phyloP scores from a whole-genome alignment of 352 stramenopile genomes.

The Phytophthora lateralis region DNA sequence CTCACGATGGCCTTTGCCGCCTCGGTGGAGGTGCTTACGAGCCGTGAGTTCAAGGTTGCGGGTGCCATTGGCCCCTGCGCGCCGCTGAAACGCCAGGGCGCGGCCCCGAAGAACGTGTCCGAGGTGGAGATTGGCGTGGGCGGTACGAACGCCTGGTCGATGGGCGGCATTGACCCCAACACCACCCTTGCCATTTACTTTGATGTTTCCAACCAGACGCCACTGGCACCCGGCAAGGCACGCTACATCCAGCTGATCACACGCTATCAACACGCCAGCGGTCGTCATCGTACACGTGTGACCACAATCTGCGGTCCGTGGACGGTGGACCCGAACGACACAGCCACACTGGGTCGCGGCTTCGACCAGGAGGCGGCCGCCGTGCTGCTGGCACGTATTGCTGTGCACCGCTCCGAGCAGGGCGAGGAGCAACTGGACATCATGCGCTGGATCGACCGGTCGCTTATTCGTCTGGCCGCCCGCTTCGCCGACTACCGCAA shows the following conservation, averaged over 20 bases:
- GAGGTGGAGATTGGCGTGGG: constrained; percentile 96
- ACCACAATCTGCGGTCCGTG: constrained; percentile 97
- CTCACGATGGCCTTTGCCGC: constrained; percentile 96
- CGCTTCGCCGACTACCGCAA: constrained; percentile 99
- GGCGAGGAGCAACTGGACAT: constrained; percentile 89
- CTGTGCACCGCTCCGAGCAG: constrained; percentile 84
- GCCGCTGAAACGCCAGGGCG: constrained; percentile 95
- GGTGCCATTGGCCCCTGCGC: constrained; percentile 97
- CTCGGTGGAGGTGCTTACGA: constrained; percentile 97
- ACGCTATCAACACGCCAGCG: constrained; percentile 98
- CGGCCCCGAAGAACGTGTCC: constrained; percentile 92
- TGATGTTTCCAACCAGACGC: constrained; percentile 93
- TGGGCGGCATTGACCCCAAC: constrained; percentile 97
- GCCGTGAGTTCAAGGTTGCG: constrained; percentile 98
- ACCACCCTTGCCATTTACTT: constrained; percentile 99
- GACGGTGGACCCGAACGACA: constrained; percentile 93
- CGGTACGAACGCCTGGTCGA: constrained; percentile 93
- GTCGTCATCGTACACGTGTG: constrained; percentile 94
- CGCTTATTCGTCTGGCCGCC: constrained; percentile 97
- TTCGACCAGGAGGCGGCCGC: constrained; percentile 99
- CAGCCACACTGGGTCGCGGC: constrained; percentile 90
- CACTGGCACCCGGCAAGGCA: constrained; percentile 84
- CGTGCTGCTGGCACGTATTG: constrained; percentile 94
- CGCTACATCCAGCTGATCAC: constrained; percentile 99
- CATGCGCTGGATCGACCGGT: constrained; percentile 94